phyloP scores from a whole-genome alignment of 768 basidiomycete species.

The Leucocoprinus birnbaumii region DNA sequence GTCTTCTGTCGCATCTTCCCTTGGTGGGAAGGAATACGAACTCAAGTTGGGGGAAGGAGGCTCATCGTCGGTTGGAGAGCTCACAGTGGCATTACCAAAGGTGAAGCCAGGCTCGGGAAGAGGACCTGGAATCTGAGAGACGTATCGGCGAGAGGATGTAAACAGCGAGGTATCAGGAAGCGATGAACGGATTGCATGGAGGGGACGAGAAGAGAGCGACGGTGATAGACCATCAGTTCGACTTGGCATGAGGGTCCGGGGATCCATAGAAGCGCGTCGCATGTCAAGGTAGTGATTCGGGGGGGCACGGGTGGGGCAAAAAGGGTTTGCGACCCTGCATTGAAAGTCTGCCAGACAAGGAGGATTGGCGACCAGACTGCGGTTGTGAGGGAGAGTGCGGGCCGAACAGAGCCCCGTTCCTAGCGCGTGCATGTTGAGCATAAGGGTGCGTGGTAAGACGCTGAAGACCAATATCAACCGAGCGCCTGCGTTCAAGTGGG shows the following conservation, averaged over 20 bases:
- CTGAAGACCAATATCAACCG: conserved; percentile 46
- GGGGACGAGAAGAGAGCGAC: conserved; percentile 43
- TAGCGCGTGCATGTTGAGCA: conserved; percentile 47
- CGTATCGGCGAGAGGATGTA: conserved; percentile 42
- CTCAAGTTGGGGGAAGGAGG: conserved; percentile 51
- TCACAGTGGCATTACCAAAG: conserved; percentile 56
- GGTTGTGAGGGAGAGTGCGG: conserved; percentile 28
- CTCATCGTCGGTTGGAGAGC: conserved; percentile 50
- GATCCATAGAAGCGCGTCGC: conserved; percentile 41
- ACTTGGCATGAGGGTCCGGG: conserved; percentile 33
- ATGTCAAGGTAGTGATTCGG: conserved; percentile 34
- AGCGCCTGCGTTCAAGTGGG: conserved; percentile 38
- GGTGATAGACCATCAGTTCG: conserved; percentile 29
- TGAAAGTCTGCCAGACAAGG: conserved; percentile 15
- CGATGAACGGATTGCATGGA: conserved; percentile 40
- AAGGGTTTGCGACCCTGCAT: conserved; percentile 13
- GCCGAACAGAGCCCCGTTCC: conserved; percentile 45
- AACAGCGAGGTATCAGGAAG: conserved; percentile 50
- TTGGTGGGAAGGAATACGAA: conserved; percentile 43
- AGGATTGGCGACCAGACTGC: conserved; percentile 17
- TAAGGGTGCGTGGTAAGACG: conserved; percentile 50
- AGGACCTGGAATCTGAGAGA: conserved; percentile 51
- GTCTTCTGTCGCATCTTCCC: conserved; percentile 50
- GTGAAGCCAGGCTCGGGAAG: conserved; percentile 61
- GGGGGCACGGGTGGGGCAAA: conserved; percentile 21